A percentile compares a stretch with the other conserved stretches of the same genome.
Conservation (phyloP, 805 yeast species). For the Schizosaccharomyces lindneri region DNA sequence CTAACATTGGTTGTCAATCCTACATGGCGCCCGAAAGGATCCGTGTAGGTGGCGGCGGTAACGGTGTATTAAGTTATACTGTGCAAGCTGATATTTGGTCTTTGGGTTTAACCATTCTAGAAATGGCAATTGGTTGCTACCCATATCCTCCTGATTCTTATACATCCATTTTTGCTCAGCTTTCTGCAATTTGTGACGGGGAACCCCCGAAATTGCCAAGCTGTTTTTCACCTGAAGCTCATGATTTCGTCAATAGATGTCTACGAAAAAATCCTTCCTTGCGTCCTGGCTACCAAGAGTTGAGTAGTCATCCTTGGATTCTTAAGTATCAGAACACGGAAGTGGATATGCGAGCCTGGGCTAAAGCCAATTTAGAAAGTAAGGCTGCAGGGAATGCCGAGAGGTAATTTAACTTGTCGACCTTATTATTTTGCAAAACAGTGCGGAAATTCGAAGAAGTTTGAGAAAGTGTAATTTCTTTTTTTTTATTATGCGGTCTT, state of each 20-base stretch:
- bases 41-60: conserved; percentile 19
- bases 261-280: conserved; percentile 55
- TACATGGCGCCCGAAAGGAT: conserved; percentile 98
- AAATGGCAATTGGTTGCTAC: conserved; percentile 70
- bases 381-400: not conserved
- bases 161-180: conserved; percentile 70
- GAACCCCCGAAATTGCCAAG: conserved; percentile 63
- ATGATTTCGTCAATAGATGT: conserved; percentile 44
- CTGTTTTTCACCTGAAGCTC: conserved; percentile 49
- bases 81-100: conserved; percentile 95
- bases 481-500: no score
- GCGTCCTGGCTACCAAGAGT: conserved; percentile 57
- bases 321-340: conserved; percentile 20
- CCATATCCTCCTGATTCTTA: conserved; percentile 95
- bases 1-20: conserved; percentile 92
- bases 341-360: conserved; percentile 18
- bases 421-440: no score
- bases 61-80: conserved; percentile 59
- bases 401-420: not conserved
- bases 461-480: no score
- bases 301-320: conserved; percentile 71
- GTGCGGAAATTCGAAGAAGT: no score
- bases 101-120: conserved; percentile 61
- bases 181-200: conserved; percentile 91
- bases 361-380: conserved; percentile 6